Conservation (phyloP, 495 filamentous ascomycete species). For the Hyaloscypha hepaticicola region DNA sequence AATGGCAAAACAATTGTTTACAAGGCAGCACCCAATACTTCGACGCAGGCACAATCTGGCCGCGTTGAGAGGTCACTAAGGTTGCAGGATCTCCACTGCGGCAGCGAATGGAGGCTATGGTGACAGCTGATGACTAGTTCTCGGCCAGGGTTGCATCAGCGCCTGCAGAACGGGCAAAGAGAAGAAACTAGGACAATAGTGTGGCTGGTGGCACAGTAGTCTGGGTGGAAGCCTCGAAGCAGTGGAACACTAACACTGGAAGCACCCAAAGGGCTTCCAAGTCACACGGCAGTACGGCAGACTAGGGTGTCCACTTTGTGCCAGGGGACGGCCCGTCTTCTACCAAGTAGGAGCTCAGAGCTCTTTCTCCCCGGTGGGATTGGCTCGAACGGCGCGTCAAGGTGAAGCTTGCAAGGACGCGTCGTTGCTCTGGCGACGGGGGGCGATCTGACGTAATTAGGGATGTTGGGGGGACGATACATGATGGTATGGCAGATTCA, state of each 20-base stretch:
- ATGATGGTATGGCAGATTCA: not conserved
- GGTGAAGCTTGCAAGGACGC: not conserved
- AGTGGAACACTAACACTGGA: not conserved
- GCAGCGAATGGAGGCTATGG: slow-evolving; percentile 20
- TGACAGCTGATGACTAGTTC: slow-evolving; percentile 11
- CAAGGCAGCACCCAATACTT: slow-evolving; percentile 19
- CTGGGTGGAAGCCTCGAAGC: not conserved
- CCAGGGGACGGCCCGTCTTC: slow-evolving; percentile 10
- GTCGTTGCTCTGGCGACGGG: not conserved
- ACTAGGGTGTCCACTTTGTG: not conserved
- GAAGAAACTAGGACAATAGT: not conserved
- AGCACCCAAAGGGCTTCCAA: not conserved
- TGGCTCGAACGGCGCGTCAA: not conserved
- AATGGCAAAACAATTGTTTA: slow-evolving; percentile 19
- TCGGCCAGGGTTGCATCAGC: slow-evolving; percentile 10
- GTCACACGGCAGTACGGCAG: slow-evolving; percentile 15
- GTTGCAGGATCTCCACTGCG: slow-evolving; percentile 16
- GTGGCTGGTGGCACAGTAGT: not conserved
- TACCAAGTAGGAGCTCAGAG: slow-evolving; percentile 2
- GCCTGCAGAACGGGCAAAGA: not conserved
- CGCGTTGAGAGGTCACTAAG: slow-evolving; percentile 25
- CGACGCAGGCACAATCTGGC: slow-evolving; percentile 6
- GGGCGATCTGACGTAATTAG: not conserved
- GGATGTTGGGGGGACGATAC: not conserved
- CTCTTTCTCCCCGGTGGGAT: not conserved